Percentiles rank a stretch among this genome's conserved stretches.
Conservation (phyloP, 352 stramenopile genomes). For the Phytophthora melonis region DNA sequence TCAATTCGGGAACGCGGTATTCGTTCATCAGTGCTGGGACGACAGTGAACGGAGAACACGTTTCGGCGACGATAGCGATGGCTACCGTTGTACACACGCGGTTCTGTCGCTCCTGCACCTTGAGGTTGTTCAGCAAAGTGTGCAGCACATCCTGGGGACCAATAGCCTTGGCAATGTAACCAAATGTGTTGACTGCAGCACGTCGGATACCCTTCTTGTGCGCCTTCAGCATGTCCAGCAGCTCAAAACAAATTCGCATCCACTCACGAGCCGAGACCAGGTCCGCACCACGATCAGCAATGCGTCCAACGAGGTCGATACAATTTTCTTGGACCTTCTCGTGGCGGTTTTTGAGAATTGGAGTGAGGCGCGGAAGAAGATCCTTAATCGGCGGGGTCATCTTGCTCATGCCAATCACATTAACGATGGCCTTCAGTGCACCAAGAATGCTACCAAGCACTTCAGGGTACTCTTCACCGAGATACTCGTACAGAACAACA, state of each 20-base stretch:
- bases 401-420: constrained; percentile 99
- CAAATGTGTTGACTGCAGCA: constrained; percentile 99
- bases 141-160: constrained; percentile 99
- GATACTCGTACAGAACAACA: constrained; percentile 99
- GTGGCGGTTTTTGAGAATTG: constrained; percentile 99
- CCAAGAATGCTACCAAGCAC: constrained; percentile 98
- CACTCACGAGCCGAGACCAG: constrained; percentile 99
- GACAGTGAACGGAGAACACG: constrained; percentile 99
- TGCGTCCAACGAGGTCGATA: constrained; percentile 96
- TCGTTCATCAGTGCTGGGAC: constrained; percentile 99
- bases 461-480: constrained; percentile 99
- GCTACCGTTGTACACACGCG: constrained; percentile 99
- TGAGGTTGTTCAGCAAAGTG: constrained; percentile 99
- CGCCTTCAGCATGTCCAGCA: constrained; percentile 99
- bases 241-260: constrained; percentile 99
- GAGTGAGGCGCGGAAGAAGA: constrained; percentile 97
- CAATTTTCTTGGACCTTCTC: constrained; percentile 99
- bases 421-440: constrained; percentile 98
- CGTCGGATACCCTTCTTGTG: constrained; percentile 99
- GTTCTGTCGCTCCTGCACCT: constrained; percentile 99
- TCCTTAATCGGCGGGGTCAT: constrained; percentile 99
- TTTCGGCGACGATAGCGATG: constrained; percentile 99
- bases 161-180: constrained; percentile 99
- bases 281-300: constrained; percentile 98
- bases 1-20: constrained; percentile 99